A percentile compares a stretch with the other conserved stretches of the same genome.
Evolutionary conservation across 192 early-diverging fungal genomes (phyloP).

Genomic region (Coemansia sp.): DNA sequence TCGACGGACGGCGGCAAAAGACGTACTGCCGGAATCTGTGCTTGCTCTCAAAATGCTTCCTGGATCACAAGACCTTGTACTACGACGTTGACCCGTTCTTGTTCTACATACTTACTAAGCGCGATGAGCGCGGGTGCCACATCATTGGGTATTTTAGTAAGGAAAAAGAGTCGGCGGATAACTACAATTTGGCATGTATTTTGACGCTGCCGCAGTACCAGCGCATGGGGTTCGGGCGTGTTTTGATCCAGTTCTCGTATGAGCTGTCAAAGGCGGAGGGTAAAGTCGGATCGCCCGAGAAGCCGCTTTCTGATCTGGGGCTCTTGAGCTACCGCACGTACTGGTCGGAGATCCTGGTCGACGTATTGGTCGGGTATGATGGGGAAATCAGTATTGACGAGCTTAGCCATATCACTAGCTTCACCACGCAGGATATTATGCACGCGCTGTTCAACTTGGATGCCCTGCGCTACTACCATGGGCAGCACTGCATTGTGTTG

Average conservation of each 20-base stretch:
- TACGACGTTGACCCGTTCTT: slow-evolving; percentile 99
- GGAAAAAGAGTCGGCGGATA: slow-evolving; percentile 95
- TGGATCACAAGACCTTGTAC: slow-evolving; percentile 99
- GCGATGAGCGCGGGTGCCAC: slow-evolving; percentile 85
- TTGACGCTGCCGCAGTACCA: slow-evolving; percentile 97
- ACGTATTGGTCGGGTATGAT: slow-evolving; percentile 66
- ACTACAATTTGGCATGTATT: slow-evolving; percentile 99
- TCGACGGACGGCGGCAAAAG: slow-evolving; percentile 93
- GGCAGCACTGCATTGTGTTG: slow-evolving; percentile 86
- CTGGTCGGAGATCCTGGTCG: slow-evolving; percentile 91
- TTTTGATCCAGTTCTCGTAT: slow-evolving; percentile 96
- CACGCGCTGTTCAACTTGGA: slow-evolving; percentile 88
- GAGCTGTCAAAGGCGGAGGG: slow-evolving; percentile 94
- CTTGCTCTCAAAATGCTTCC: slow-evolving; percentile 92
- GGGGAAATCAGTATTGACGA: slow-evolving; percentile 91
- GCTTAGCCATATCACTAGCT: slow-evolving; percentile 79
- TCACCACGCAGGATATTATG: slow-evolving; percentile 88
- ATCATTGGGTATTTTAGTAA: slow-evolving; percentile 99
- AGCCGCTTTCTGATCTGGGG: slow-evolving; percentile 96
- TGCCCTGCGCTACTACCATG: slow-evolving; percentile 88
- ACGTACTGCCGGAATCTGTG: slow-evolving; percentile 95
- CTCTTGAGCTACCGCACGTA: slow-evolving; percentile 92
- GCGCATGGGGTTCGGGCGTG: slow-evolving; percentile 91
- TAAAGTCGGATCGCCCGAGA: slow-evolving; percentile 94
- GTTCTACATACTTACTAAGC: slow-evolving; percentile 93